These are phyloP conservation scores for Gaillardinia entomophila DNA, from an alignment of 805 yeast genomes.

Conservation along the genomic window DNA sequence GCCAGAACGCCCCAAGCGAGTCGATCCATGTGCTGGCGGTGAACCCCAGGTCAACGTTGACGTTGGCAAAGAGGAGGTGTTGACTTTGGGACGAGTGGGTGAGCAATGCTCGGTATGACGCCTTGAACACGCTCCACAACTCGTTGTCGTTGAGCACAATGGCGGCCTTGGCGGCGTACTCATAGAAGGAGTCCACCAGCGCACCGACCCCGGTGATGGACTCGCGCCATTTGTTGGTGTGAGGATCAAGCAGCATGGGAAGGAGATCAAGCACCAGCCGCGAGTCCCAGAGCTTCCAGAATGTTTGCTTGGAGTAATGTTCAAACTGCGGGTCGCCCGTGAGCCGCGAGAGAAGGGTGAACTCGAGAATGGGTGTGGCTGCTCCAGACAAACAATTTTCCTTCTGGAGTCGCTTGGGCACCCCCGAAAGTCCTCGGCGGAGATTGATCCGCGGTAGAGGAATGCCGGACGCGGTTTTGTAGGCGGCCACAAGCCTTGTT, in stretches of 20 bases:
- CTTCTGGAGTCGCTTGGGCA: constrained; percentile 39
- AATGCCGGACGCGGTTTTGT: constrained; percentile 53
- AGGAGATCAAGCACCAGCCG: constrained; percentile 58
- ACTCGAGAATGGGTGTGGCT: constrained; percentile 75
- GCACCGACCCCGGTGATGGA: constrained; percentile 81
- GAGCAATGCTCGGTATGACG: constrained; percentile 52
- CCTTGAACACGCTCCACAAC: constrained; percentile 50
- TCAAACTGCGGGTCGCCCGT: constrained; percentile 74
- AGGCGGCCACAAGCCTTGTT: constrained; percentile 62
- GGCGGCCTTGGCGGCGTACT: constrained; percentile 75
- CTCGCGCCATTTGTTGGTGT: constrained; percentile 50
- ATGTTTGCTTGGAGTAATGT: constrained; percentile 53
- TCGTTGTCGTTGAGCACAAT: constrained; percentile 60
- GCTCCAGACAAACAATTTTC: constrained; percentile 90
- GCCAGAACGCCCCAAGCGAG: constrained; percentile 80
- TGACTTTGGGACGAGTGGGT: constrained; percentile 31
- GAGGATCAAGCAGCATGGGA: constrained; percentile 73
- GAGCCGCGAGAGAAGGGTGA: constrained; percentile 66
- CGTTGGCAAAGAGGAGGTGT: constrained; percentile 47
- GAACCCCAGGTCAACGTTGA: constrained; percentile 49
- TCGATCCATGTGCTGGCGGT: constrained; percentile 69
- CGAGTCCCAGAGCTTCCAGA: constrained; percentile 64
- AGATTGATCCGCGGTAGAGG: constrained; percentile 82
- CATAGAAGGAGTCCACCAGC: constrained; percentile 85
- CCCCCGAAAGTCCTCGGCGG: constrained; percentile 40